phyloP scores from a whole-genome alignment of 179 eudicot genomes.

The Silene coronaria region DNA sequence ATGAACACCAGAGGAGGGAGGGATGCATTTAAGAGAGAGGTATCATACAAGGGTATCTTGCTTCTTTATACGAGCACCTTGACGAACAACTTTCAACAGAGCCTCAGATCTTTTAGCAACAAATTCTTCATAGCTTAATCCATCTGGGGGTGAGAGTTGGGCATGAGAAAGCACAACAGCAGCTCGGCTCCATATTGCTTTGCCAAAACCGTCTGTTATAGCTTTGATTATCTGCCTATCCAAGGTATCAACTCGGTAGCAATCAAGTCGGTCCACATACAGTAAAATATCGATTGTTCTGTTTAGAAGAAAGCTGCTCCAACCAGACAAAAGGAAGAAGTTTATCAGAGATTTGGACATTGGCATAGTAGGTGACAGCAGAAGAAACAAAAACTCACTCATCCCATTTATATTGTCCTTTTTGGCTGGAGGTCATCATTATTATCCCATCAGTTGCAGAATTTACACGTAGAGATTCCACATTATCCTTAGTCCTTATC shows the following conservation, averaged over 20 bases:
- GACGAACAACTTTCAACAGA: slow-evolving; percentile 65
- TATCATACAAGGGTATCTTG: slow-evolving; percentile 48
- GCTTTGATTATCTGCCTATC: slow-evolving; percentile 81
- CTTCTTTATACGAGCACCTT: slow-evolving; percentile 59
- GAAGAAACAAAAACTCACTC: background rate
- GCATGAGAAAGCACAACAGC: slow-evolving; percentile 88
- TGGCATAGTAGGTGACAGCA: background rate
- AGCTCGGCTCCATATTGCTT: slow-evolving; percentile 79
- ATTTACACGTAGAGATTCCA: no score
- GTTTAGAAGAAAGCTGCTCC: slow-evolving; percentile 71
- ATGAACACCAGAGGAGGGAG: background rate
- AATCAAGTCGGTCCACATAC: slow-evolving; percentile 89
- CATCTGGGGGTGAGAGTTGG: slow-evolving; percentile 96
- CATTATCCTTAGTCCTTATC: no score
- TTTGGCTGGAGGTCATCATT: no score
- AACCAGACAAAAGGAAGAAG: slow-evolving; percentile 14
- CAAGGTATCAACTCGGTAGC: slow-evolving; percentile 90
- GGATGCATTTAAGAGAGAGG: slow-evolving; percentile 3
- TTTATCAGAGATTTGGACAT: background rate
- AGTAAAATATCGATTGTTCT: slow-evolving; percentile 88
- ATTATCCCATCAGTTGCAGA: no score
- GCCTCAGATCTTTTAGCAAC: slow-evolving; percentile 76
- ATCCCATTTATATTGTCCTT: no score
- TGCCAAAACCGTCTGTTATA: slow-evolving; percentile 84
- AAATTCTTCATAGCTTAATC: slow-evolving; percentile 82